Conservation (phyloP, 208 protist genomes). For the Trypanosoma cruzi region DNA sequence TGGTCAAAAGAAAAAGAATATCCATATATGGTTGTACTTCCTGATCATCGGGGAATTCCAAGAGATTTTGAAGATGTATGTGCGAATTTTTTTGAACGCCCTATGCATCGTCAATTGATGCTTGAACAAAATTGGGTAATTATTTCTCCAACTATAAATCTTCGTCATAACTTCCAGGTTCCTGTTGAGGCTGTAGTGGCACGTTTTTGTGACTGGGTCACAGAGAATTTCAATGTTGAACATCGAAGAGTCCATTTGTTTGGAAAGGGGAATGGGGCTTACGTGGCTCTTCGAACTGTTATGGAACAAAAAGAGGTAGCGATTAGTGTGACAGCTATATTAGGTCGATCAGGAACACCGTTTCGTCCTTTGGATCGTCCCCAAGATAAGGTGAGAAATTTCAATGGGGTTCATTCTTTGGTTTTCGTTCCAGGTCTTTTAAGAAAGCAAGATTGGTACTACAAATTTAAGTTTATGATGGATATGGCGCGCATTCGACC, state of each 20-base stretch:
- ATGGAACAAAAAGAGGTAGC: slow-evolving; percentile 77
- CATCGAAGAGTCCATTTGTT: slow-evolving; percentile 82
- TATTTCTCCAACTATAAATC: slow-evolving; percentile 74
- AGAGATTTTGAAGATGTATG: slow-evolving; percentile 90
- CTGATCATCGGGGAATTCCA: slow-evolving; percentile 72
- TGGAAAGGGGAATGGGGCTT: slow-evolving; percentile 83
- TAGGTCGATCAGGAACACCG: slow-evolving; percentile 72
- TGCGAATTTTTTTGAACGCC: slow-evolving; percentile 85
- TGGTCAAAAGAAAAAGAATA: slow-evolving; percentile 62
- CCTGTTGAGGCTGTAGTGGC: slow-evolving; percentile 82
- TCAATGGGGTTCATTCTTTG: slow-evolving; percentile 80
- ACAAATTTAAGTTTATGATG: slow-evolving; percentile 92
- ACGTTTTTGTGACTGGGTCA: slow-evolving; percentile 88
- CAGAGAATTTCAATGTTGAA: slow-evolving; percentile 73
- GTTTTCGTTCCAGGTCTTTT: slow-evolving; percentile 84
- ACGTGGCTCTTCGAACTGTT: slow-evolving; percentile 75
- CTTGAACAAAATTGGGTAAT: slow-evolving; percentile 75
- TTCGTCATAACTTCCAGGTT: slow-evolving; percentile 78
- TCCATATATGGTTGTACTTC: slow-evolving; percentile 83
- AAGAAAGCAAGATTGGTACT: slow-evolving; percentile 85
- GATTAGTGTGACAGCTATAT: slow-evolving; percentile 76
- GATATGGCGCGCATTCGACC: slow-evolving; percentile 79
- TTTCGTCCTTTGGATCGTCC: slow-evolving; percentile 73
- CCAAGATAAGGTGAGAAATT: slow-evolving; percentile 79
- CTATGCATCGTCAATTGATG: slow-evolving; percentile 68